phyloP scores from a whole-genome alignment of 2,329 filamentous ascomycete genomes.

The Neonectria coccinea region DNA sequence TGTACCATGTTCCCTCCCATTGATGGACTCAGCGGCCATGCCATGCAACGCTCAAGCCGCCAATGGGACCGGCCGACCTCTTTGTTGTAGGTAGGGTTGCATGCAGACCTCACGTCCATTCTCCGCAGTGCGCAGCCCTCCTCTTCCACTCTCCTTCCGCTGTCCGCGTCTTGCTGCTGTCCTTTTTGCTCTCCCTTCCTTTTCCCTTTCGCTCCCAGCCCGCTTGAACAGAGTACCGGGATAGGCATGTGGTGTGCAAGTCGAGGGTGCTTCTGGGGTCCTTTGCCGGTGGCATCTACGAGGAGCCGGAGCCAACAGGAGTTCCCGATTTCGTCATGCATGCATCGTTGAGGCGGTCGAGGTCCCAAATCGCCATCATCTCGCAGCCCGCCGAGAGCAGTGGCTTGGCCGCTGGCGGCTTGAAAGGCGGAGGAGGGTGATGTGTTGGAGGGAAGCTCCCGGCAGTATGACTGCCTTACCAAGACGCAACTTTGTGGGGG shows the following conservation, averaged over 20 bases:
- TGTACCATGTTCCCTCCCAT: constrained; percentile 13
- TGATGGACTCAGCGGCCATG: constrained; percentile 13
- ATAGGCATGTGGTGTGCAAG: neutral
- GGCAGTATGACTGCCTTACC: neutral
- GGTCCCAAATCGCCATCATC: constrained; percentile 3
- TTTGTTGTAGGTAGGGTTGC: constrained; percentile 22
- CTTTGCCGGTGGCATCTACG: neutral
- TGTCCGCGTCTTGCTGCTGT: neutral
- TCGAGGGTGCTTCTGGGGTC: neutral
- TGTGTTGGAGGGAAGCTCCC: constrained; percentile 3
- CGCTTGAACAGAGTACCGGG: too few species aligned
- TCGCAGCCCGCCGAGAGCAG: constrained; percentile 1
- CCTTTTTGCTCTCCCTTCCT: neutral
- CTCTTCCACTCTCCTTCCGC: neutral
- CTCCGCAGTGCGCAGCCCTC: neutral
- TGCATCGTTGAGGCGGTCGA: constrained; percentile 7
- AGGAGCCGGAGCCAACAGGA: neutral
- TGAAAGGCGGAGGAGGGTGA: neutral
- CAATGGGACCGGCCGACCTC: constrained; percentile 9
- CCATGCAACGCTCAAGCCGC: constrained; percentile 11
- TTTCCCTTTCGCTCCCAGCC: neutral
- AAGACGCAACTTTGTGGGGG: too few species aligned
- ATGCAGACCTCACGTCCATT: constrained; percentile 1
- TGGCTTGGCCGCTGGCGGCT: constrained; percentile 2
- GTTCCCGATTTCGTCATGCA: neutral